Evolutionary conservation across 192 early-diverging fungal genomes (phyloP), one percentile per base, ranked within the genome.

Genomic region (Fimicolochytrium jonesii): DNA sequence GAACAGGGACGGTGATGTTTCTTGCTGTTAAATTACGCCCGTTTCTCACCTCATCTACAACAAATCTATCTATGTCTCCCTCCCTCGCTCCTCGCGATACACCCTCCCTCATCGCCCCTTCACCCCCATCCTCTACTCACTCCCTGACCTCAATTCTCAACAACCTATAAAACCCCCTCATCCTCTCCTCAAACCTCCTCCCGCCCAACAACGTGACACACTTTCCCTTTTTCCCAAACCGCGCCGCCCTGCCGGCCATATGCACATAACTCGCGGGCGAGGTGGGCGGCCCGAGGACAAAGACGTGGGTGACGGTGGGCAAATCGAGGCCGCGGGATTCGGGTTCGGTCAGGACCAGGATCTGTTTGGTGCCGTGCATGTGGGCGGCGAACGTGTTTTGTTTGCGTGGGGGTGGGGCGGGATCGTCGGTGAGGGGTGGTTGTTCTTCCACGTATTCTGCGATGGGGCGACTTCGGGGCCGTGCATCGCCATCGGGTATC

Each of bases 281-380:
- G 11, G 81, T 77, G 3, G 92, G 90, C 6, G 85, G 60, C n/a
- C 89, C 92, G 2, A 94, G 70, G 54, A 97, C 86, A 30, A 91
- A 86, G 4, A 97, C 91, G 66, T 92, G 85, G 2, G 86, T 83
- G 1, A 88, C 74, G 55, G 78, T 70, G 0, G 88, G 88, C 25
- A 97, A 61, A 71, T 97, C 94, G 6, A 97, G 63, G 6, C 94
- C 94, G 13, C 92, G 77, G 0, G 90, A 87, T 43, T 85, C 85
- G 36, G 77, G 78, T 61, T 94, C 92, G 0, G 81, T 70, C 31
- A 49, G 13, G 20, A 61, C 59, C 11, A 68, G 0, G 42, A 68
- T 13, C 9, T 29, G 39, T 2, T 41, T 42, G n/a, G 11, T 48
- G 1, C 59, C 43, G 20, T 56, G 49, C 22, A 30, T 18, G 37